Base-by-base conservation (phyloP, 2,329 filamentous ascomycete genomes). In the Aspergillus fijiensis region DNA sequence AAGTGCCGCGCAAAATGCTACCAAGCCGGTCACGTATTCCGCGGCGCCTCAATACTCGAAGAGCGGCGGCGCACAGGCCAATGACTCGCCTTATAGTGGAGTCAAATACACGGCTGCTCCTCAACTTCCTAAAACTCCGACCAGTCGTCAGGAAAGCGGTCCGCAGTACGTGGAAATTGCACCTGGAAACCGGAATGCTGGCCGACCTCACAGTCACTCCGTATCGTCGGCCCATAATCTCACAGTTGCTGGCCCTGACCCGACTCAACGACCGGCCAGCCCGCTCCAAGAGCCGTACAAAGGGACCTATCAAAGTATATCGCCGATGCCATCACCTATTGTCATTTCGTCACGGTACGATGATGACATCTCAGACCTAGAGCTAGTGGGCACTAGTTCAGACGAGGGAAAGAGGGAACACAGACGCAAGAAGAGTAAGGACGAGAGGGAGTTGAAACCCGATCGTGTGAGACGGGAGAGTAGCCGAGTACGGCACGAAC, bases 271-370 rank as follows among this genome's bases (percentile, higher is more conserved):
- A 1, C 91, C 92, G 0, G 86, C 86, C 1, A 96, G 92, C 63
- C 95, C 94, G 0, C 81, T 98, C 53, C 85, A 96, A 2, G 94
- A 98, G 77, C 89, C 95, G 0, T 98, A 98, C 76, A 89, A 89
- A 63, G 94, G 94, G 45, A 96, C 93, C 0, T 98, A 96, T 69
- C 94, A 98, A 76, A 91, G 91, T 60, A 90, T 96, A 68, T 96
- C 93, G 0, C 93, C 94, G 0, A 96, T 97, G 91, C 93, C 93
- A 0, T 92, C 92, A 0, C 91, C 93, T 0, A 79, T 85, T 60
- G 80, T 85, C 68, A 80, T 93, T 25, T 81, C 75, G 25, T 88
- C 69, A 70, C 87, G 80, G 51, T 75, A 81, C 31, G 80, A 83
- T 39, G 81, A 87, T 10, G 84, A 85, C 23, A 72, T 83, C 27